Conservation (phyloP, 129 eudicot species). For the Helianthus tuberosus region DNA sequence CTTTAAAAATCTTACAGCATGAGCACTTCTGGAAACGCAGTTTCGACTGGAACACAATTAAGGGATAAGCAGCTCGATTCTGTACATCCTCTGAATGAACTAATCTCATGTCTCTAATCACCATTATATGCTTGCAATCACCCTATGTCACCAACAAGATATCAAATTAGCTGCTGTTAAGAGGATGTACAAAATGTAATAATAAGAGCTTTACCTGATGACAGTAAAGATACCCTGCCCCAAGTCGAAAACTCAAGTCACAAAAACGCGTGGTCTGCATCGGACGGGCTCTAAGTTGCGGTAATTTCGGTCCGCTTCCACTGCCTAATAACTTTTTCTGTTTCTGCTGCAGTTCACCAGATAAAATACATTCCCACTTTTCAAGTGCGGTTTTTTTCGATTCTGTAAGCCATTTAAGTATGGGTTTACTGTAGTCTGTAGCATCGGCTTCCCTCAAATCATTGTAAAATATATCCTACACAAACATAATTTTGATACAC, state of each 20-base stretch:
- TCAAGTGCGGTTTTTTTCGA: conserved; percentile 67
- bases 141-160: conserved; percentile 45
- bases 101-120: conserved; percentile 87
- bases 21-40: conserved; percentile 62
- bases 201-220: conserved; percentile 60
- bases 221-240: conserved; percentile 88
- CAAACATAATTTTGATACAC: conserved; percentile 5
- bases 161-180: not conserved
- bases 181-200: not conserved
- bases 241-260: conserved; percentile 79
- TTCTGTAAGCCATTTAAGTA: conserved; percentile 76
- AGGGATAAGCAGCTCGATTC: conserved; percentile 77
- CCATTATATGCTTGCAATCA: conserved; percentile 78
- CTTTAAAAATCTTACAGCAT: conserved; percentile 70
- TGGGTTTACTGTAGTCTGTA: conserved; percentile 73
- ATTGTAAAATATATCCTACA: conserved; percentile 79
- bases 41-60: conserved; percentile 51
- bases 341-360: conserved; percentile 66
- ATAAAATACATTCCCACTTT: conserved; percentile 77
- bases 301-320: conserved; percentile 48
- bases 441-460: conserved; percentile 61
- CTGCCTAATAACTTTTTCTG: conserved; percentile 54
- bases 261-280: conserved; percentile 69
- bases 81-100: conserved; percentile 74
- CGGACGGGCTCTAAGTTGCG: conserved; percentile 47